Evolutionary conservation across 805 yeast species (phyloP).

Genomic region (Hagleromyces aurorensis): DNA sequence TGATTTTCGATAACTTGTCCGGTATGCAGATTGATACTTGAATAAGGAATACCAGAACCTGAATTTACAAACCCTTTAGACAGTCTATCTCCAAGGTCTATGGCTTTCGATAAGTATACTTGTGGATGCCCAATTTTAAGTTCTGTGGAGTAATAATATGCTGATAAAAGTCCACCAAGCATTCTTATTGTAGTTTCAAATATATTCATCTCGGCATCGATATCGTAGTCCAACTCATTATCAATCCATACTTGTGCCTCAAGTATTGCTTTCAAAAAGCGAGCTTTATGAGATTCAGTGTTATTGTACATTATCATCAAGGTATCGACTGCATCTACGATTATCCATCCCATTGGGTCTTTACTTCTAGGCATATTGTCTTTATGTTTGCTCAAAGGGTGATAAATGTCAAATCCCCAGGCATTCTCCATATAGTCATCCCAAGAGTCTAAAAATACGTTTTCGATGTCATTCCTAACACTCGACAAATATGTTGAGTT

Average conservation of each 20-base stretch:
- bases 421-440: constrained; percentile 57
- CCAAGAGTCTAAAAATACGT: constrained; percentile 74
- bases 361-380: constrained; percentile 62
- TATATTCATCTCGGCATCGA: constrained; percentile 68
- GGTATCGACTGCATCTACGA: constrained; percentile 82
- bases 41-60: constrained; percentile 63
- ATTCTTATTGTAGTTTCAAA: constrained; percentile 93
- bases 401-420: constrained; percentile 78
- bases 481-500: too few relatives aligned
- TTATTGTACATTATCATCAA: constrained; percentile 63
- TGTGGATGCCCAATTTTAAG: constrained; percentile 32
- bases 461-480: constrained; percentile 43
- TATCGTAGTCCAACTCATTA: constrained; percentile 57
- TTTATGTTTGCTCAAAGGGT: constrained; percentile 55
- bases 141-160: constrained; percentile 62
- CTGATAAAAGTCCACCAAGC: constrained; percentile 89
- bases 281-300: constrained; percentile 12
- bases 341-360: constrained; percentile 83
- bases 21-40: constrained; percentile 64
- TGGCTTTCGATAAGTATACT: constrained; percentile 68
- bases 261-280: constrained; percentile 45
- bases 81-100: constrained; percentile 66
- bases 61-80: constrained; percentile 57
- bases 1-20: constrained; percentile 55
- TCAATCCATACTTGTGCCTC: constrained; percentile 71